Percentiles rank a stretch among this genome's conserved stretches.
Conservation (phyloP, 306 rosid genomes). For the Pterocarpus macrocarpus region DNA sequence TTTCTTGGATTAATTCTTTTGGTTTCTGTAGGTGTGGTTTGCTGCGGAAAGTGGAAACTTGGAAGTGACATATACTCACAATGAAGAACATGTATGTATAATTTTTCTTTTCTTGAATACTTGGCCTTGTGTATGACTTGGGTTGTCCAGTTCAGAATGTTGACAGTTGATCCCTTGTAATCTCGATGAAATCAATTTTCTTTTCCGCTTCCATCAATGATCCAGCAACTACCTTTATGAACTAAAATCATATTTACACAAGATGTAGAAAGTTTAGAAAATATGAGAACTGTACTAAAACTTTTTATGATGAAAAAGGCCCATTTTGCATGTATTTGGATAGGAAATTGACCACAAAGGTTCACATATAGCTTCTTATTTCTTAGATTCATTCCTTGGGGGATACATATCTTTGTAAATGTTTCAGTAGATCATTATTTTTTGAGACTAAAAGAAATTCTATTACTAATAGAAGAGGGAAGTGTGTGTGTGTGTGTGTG, state of each 20-base stretch:
- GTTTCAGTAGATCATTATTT: neutral
- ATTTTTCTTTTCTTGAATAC: neutral
- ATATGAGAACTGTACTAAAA: constrained; percentile 2
- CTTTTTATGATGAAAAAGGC: constrained; percentile 17
- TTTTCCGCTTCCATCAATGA: constrained; percentile 10
- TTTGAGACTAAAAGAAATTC: neutral
- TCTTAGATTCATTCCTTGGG: constrained; percentile 5
- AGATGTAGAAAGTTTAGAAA: constrained; percentile 19
- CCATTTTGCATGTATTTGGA: constrained; percentile 17
- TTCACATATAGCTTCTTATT: neutral
- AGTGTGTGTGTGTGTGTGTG: no score
- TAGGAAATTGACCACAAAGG: constrained; percentile 20
- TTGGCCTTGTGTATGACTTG: neutral
- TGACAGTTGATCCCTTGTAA: neutral
- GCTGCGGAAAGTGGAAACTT: constrained; percentile 89
- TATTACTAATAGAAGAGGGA: neutral
- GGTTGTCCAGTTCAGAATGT: constrained; percentile 34
- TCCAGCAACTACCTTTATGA: constrained; percentile 9
- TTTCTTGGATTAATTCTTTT: constrained; percentile 24
- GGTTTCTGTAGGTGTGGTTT: constrained; percentile 82
- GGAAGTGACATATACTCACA: constrained; percentile 90
- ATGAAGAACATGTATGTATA: constrained; percentile 79
- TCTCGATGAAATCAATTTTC: constrained; percentile 6
- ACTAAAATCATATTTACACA: neutral
- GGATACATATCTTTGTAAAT: constrained; percentile 12